Evolutionary conservation across 805 yeast genomes (phyloP), one percentile per base, ranked within the genome.

Genomic region (Monosporozyma yasuniensis): DNA sequence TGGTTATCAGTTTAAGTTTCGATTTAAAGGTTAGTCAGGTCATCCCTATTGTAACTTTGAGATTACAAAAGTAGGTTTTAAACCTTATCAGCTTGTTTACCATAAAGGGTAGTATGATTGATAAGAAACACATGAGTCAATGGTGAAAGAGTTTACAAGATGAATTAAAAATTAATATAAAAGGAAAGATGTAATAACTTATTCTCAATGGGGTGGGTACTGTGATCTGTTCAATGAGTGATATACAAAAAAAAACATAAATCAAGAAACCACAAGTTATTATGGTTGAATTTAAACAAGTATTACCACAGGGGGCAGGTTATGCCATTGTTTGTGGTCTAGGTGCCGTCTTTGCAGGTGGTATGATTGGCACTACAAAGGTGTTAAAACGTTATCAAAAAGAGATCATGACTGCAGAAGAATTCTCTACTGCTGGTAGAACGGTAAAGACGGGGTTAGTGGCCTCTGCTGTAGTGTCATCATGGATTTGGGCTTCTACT

Each of bases 401-500:
- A 58, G 96, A 90, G 67, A 76, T 85, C 50, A 83, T 88, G 67
- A 87, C 96, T 6, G 89, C 96, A 3, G 97, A 90, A 69, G 96
- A 89, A 63, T 90, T 90, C 58, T 80, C 95, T 2, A 89, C 96
- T 4, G 96, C 96, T 34, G 96, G 96, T 56, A 78, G 96, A 63
- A 74, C 87, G 3, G 95, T 90, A 41, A 85, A 84, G 58, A 81
- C 91, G 0, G 93, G 93, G 46, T 72, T 90, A 56, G 83, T 88
- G 54, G 82, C 91, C 4, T 82, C 95, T 7, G 96, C 96, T 7
- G 96, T 90, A 28, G 96, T 89, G 8, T 82, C 91, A 11, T 82
- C 91, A 8, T 90, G 98, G 98, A 88, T 96, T 9, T 83, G 89
- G 89, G 86, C 86, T n/a, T 87, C 88, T 3, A 86, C 95, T 1